A percentile compares a stretch with the other conserved stretches of the same genome.
These are phyloP conservation scores for Golubevia sp. DNA, from an alignment of 1,284 basidiomycete species.

Conservation along the genomic window DNA sequence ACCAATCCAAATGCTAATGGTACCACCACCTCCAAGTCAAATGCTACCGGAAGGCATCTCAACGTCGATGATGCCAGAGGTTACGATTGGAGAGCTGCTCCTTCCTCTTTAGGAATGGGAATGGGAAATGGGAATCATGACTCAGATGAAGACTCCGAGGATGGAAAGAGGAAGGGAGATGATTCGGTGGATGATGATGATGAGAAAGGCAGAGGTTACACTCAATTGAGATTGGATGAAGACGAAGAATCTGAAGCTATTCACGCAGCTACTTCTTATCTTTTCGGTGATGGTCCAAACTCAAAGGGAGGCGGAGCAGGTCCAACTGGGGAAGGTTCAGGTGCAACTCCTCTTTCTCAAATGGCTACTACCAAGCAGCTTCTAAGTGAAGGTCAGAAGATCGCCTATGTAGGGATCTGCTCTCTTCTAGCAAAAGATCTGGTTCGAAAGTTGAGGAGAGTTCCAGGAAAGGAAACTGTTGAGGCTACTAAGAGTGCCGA, in stretches of 20 bases:
- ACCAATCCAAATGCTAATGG: background rate
- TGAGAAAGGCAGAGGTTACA: slow-evolving; percentile 41
- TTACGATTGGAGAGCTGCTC: slow-evolving; percentile 55
- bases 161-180: slow-evolving; percentile 1
- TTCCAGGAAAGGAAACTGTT: slow-evolving; percentile 36
- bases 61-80: slow-evolving; percentile 56
- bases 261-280: slow-evolving; percentile 52
- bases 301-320: slow-evolving; percentile 28
- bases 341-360: slow-evolving; percentile 54
- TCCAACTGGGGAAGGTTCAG: slow-evolving; percentile 9
- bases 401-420: slow-evolving; percentile 58
- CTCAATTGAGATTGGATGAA: slow-evolving; percentile 56
- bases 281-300: slow-evolving; percentile 46
- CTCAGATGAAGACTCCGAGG: slow-evolving; percentile 14
- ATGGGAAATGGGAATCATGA: slow-evolving; percentile 1
- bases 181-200: slow-evolving; percentile 18
- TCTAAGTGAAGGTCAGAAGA: slow-evolving; percentile 53
- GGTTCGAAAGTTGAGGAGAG: slow-evolving; percentile 27
- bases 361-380: slow-evolving; percentile 58
- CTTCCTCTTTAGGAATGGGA: slow-evolving; percentile 13
- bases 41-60: slow-evolving; percentile 48
- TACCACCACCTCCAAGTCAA: slow-evolving; percentile 13
- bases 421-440: slow-evolving; percentile 46
- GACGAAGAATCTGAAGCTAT: slow-evolving; percentile 55
- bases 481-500: slow-evolving; percentile 35